phyloP scores from a whole-genome alignment of 2,329 filamentous ascomycete genomes.

The Scytalidium lignicola region DNA sequence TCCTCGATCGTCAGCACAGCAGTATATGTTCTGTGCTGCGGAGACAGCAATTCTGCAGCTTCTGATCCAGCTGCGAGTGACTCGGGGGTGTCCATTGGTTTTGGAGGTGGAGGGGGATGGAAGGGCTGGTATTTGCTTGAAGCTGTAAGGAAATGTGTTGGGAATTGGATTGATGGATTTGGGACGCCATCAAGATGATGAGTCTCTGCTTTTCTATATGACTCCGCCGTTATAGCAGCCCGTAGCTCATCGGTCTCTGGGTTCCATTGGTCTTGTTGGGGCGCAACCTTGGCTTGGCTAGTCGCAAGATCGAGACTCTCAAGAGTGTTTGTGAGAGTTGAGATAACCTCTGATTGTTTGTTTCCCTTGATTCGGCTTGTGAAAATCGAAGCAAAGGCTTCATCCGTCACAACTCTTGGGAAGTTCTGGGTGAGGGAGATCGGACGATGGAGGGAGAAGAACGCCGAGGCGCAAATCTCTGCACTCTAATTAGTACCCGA shows the following conservation, averaged over 20 bases:
- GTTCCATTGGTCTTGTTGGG: conserved; percentile 20
- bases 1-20: conserved; percentile 64
- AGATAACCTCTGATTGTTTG: conserved; percentile 55
- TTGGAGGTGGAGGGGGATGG: conserved; percentile 74
- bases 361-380: conserved; percentile 45
- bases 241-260: conserved; percentile 30
- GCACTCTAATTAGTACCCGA: conserved; percentile 3
- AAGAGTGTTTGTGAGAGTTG: conserved; percentile 58
- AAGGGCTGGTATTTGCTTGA: conserved; percentile 73
- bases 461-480: conserved; percentile 86
- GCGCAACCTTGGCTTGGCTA: conserved; percentile 39
- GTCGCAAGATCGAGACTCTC: conserved; percentile 55
- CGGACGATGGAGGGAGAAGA: conserved; percentile 93
- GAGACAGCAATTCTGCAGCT: conserved; percentile 32
- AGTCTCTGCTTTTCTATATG: conserved; percentile 42
- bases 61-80: conserved; percentile 32
- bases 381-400: conserved; percentile 83
- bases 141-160: conserved; percentile 55
- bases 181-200: conserved; percentile 46
- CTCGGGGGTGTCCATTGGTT: conserved; percentile 45
- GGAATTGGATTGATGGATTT: conserved; percentile 53
- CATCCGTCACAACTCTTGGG: conserved; percentile 64
- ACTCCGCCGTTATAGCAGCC: conserved; percentile 36
- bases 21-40: conserved; percentile 54
- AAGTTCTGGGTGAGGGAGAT: conserved; percentile 83